Conservation (phyloP, 2,329 filamentous ascomycete genomes). For the Boeremia lycopersici region DNA sequence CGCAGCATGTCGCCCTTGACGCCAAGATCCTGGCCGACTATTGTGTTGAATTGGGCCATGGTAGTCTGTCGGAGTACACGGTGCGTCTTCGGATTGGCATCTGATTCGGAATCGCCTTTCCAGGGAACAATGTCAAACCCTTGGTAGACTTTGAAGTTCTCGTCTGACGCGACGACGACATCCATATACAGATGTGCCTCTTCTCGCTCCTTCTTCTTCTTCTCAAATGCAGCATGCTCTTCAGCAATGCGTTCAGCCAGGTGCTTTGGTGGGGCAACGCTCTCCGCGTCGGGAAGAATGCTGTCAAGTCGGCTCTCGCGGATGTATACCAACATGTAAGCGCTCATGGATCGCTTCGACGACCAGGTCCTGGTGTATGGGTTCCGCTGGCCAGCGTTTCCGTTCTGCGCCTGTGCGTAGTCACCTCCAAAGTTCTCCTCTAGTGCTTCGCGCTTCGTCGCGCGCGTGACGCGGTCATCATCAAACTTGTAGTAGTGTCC, state of each 20-base stretch:
- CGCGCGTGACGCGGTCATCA: constrained; percentile 95
- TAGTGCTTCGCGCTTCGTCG: constrained; percentile 85
- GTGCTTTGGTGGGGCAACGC: constrained; percentile 80
- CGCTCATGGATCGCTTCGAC: constrained; percentile 76
- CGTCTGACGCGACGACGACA: constrained; percentile 79
- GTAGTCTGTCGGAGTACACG: constrained; percentile 76
- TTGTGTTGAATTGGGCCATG: constrained; percentile 73
- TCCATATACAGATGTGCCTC: constrained; percentile 93
- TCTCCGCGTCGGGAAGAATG: constrained; percentile 76
- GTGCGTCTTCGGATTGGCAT: constrained; percentile 73
- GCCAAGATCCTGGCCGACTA: constrained; percentile 72
- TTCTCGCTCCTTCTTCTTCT: constrained; percentile 83
- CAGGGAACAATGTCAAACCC: constrained; percentile 76
- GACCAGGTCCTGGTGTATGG: constrained; percentile 69
- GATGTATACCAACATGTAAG: constrained; percentile 99
- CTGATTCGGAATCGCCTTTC: constrained; percentile 61
- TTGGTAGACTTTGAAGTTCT: constrained; percentile 79
- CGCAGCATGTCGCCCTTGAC: constrained; percentile 74
- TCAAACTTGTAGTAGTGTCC: constrained; percentile 97
- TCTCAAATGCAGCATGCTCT: constrained; percentile 77
- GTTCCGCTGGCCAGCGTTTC: constrained; percentile 63
- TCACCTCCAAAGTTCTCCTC: constrained; percentile 98
- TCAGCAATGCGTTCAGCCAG: constrained; percentile 80
- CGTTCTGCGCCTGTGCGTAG: constrained; percentile 65
- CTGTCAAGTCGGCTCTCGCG: constrained; percentile 83